Conservation (phyloP, 306 rosid species). For the Urtica urens region DNA sequence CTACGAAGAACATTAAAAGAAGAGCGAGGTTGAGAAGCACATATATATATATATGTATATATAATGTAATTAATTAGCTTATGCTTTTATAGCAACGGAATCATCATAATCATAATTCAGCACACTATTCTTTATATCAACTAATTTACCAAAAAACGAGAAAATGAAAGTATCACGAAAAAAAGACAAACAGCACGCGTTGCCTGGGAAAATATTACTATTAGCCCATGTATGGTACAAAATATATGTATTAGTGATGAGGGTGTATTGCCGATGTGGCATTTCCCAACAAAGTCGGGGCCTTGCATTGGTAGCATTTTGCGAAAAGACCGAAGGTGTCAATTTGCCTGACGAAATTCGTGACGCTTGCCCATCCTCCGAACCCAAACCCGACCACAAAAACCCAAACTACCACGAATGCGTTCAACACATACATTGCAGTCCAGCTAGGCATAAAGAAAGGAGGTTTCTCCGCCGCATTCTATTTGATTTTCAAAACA, state of each 20-base stretch:
- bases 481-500: too few species aligned
- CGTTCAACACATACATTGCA: conserved; percentile 57
- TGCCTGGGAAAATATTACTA: conserved; percentile 45
- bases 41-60: conserved; percentile 24
- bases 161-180: not conserved
- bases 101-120: conserved; percentile 35
- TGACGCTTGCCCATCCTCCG: conserved; percentile 97
- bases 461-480: conserved; percentile 93
- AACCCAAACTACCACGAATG: conserved; percentile 71
- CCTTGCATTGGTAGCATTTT: conserved; percentile 90
- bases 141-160: conserved; percentile 14
- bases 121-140: conserved; percentile 34
- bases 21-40: not conserved
- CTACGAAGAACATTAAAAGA: not conserved
- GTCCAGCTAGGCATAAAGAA: conserved; percentile 81
- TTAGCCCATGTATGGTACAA: conserved; percentile 56
- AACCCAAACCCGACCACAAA: conserved; percentile 84
- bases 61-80: conserved; percentile 18
- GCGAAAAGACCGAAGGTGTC: conserved; percentile 89
- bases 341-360: conserved; percentile 69
- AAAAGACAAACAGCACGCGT: conserved; percentile 34
- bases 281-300: conserved; percentile 22
- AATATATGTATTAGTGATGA: conserved; percentile 27
- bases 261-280: conserved; percentile 26
- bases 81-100: conserved; percentile 43